Evolutionary conservation across 73 alveolate species (phyloP).

Genomic region (Tetrahymena malaccensis): DNA sequence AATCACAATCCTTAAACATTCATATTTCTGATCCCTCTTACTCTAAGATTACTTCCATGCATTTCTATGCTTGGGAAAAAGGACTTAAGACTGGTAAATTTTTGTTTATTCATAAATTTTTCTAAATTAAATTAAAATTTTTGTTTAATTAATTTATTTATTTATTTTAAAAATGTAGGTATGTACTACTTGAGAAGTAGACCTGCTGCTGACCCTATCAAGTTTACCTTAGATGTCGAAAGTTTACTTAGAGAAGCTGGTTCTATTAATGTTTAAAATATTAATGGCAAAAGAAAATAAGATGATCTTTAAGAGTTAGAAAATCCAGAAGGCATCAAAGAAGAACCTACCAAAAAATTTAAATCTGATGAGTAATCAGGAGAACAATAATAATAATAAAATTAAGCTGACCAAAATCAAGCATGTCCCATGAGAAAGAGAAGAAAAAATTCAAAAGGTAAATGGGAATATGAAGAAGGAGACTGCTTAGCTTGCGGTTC

Average conservation of each 20-base stretch:
- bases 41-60: conserved; percentile 74
- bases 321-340: neutral
- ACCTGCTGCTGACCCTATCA: conserved; percentile 92
- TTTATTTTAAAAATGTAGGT: conserved; percentile 55
- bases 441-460: neutral
- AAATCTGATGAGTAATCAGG: neutral
- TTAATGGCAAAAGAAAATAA: neutral
- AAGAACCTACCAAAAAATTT: neutral
- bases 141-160: neutral
- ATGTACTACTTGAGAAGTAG: conserved; percentile 84
- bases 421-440: neutral
- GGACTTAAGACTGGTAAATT: conserved; percentile 68
- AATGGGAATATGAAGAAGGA: neutral
- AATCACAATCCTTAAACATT: conserved; percentile 54
- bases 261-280: neutral
- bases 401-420: neutral
- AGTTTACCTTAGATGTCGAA: conserved; percentile 88
- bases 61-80: conserved; percentile 82
- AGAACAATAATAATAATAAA: neutral
- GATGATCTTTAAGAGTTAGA: neutral
- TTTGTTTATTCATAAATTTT: no score
- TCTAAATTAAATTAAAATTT: neutral
- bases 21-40: conserved; percentile 64
- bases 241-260: conserved; percentile 44
- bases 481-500: neutral